These are phyloP conservation scores for Croton setiger DNA, from an alignment of 441 rosid genomes.

Conservation along the genomic window DNA sequence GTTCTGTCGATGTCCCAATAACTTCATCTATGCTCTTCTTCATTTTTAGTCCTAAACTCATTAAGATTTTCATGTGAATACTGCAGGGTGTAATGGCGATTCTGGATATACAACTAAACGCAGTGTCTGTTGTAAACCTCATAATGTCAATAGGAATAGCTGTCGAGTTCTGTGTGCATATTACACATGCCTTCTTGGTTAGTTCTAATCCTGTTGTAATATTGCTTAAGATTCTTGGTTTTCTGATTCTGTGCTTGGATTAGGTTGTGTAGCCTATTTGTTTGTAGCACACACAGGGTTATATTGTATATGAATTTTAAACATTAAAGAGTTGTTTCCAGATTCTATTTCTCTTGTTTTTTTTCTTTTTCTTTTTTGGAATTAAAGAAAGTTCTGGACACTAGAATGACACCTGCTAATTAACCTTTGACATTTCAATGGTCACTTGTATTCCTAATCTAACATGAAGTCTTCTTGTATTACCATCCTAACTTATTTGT, in stretches of 20 bases:
- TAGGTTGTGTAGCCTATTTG: not conserved
- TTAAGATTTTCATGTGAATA: constrained; percentile 8
- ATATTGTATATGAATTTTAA: not conserved
- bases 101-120: constrained; percentile 80
- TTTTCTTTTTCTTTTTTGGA: not conserved
- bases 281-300: too few species aligned
- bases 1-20: not conserved
- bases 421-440: not conserved
- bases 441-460: not conserved
- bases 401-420: not conserved
- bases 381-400: not conserved
- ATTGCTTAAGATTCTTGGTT: not conserved
- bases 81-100: constrained; percentile 90
- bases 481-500: not conserved
- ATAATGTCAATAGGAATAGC: constrained; percentile 92
- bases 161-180: constrained; percentile 94
- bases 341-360: not conserved
- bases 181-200: constrained; percentile 83
- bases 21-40: not conserved
- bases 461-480: not conserved
- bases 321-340: not conserved
- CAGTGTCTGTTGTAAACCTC: constrained; percentile 85
- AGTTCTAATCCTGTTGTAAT: constrained; percentile 22
- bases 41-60: not conserved
- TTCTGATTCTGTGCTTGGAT: not conserved